phyloP scores from a whole-genome alignment of 2,329 filamentous ascomycete genomes.

The Thelonectria blattea region DNA sequence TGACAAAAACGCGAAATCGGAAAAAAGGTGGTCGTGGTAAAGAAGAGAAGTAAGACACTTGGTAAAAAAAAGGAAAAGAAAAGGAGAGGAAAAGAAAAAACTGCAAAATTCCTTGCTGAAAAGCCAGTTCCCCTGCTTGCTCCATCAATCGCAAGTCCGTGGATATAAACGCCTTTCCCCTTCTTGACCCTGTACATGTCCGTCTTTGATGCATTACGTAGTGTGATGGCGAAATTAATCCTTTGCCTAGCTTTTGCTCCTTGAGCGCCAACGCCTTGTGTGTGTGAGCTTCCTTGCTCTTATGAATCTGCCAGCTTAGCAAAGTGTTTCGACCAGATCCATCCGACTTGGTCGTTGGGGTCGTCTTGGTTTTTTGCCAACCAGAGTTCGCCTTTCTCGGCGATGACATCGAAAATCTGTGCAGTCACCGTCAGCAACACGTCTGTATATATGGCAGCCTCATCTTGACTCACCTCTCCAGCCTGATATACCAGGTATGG shows the following conservation, averaged over 20 bases:
- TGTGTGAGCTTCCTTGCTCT: conserved; percentile 16
- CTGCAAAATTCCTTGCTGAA: conserved; percentile 21
- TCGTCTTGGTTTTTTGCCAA: conserved; percentile 98
- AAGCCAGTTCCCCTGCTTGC: conserved; percentile 27
- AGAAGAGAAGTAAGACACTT: conserved; percentile 21
- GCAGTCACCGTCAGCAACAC: too few relatives aligned
- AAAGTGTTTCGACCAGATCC: conserved; percentile 99
- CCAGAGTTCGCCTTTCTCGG: conserved; percentile 97
- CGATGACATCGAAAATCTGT: conserved; percentile 92
- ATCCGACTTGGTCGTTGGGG: conserved; percentile 76
- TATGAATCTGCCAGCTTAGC: conserved; percentile 66
- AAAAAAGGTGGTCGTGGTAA: conserved; percentile 24
- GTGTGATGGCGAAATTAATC: conserved; percentile 26
- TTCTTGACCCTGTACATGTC: conserved; percentile 33
- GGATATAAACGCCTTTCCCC: conserved; percentile 34
- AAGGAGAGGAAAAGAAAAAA: conserved; percentile 20
- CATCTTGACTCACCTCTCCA: conserved; percentile 81
- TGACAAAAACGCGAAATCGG: conserved; percentile 22
- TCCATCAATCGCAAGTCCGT: conserved; percentile 29
- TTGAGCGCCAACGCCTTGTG: conserved; percentile 22
- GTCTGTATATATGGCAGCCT: too few relatives aligned
- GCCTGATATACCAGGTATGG: conserved; percentile 95
- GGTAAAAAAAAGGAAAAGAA: conserved; percentile 20
- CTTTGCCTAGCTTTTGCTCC: conserved; percentile 22
- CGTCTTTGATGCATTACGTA: conserved; percentile 34